Evolutionary conservation across 768 basidiomycete species (phyloP).

Genomic region (Mycena alexandri): DNA sequence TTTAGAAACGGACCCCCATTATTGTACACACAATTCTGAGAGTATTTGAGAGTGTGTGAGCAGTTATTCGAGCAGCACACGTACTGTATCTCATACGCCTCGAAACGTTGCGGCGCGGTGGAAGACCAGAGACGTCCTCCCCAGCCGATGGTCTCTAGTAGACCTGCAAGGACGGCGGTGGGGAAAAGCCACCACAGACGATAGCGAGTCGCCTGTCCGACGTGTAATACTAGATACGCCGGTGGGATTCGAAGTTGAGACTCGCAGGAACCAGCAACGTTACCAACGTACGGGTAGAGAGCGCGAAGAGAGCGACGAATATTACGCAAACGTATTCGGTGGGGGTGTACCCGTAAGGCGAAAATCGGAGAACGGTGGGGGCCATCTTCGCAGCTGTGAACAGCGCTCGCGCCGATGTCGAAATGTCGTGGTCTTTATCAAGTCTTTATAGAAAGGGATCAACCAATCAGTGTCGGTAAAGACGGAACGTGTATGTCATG

Average conservation of each 20-base stretch:
- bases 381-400: too few relatives aligned
- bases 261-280: background rate
- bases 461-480: too few relatives aligned
- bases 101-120: slow-evolving; percentile 19
- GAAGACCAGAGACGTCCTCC: slow-evolving; percentile 53
- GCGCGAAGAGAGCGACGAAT: slow-evolving; percentile 9
- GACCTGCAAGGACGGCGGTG: slow-evolving; percentile 50
- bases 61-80: slow-evolving; percentile 30
- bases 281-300: slow-evolving; percentile 1
- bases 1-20: background rate
- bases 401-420: too few relatives aligned
- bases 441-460: too few relatives aligned
- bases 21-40: slow-evolving; percentile 10
- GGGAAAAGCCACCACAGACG: slow-evolving; percentile 56
- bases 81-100: slow-evolving; percentile 60
- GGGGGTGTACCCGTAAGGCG: slow-evolving; percentile 22
- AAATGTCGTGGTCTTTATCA: too few relatives aligned
- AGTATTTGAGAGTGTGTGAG: background rate
- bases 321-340: slow-evolving; percentile 7
- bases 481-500: too few relatives aligned
- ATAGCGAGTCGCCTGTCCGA: slow-evolving; percentile 46
- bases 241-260: background rate
- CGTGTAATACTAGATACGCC: slow-evolving; percentile 54
- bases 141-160: slow-evolving; percentile 59
- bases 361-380: slow-evolving; percentile 4